A percentile compares a stretch with the other conserved stretches of the same genome.
phyloP scores from a whole-genome alignment of 2,329 filamentous ascomycete species.

The Bipolaris oryzae region DNA sequence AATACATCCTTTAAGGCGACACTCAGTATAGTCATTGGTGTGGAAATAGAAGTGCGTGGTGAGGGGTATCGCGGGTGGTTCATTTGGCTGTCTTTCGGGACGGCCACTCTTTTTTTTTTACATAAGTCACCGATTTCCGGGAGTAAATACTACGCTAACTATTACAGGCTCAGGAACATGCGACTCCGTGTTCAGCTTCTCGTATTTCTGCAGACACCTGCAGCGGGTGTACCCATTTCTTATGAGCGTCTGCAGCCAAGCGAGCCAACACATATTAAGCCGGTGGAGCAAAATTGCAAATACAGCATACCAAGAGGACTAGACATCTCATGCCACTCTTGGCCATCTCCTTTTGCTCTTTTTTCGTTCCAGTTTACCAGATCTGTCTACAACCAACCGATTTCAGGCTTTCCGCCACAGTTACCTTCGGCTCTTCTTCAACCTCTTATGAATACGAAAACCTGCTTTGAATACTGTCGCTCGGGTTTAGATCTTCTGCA shows the following conservation, averaged over 20 bases:
- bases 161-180: neutral
- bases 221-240: slow-evolving; percentile 1
- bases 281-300: slow-evolving; percentile 10
- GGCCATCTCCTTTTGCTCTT: neutral
- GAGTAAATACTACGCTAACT: slow-evolving; percentile 35
- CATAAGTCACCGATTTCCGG: slow-evolving; percentile 47
- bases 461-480: neutral
- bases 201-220: slow-evolving; percentile 12
- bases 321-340: neutral
- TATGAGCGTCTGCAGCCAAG: slow-evolving; percentile 14
- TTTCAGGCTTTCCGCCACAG: neutral
- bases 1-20: slow-evolving; percentile 3
- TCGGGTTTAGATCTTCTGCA: neutral
- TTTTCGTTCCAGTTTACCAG: neutral
- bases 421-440: no score
- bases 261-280: slow-evolving; percentile 20
- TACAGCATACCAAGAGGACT: slow-evolving; percentile 6
- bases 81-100: slow-evolving; percentile 30
- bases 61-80: slow-evolving; percentile 23
- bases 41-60: slow-evolving; percentile 29
- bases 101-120: slow-evolving; percentile 45
- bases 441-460: neutral
- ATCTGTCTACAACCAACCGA: neutral
- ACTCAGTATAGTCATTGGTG: slow-evolving; percentile 13
- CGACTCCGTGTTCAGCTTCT: neutral